Evolutionary conservation across 345 rosid species (phyloP), one percentile per base, ranked within the genome.

Genomic region (Kernera saxatilis): DNA sequence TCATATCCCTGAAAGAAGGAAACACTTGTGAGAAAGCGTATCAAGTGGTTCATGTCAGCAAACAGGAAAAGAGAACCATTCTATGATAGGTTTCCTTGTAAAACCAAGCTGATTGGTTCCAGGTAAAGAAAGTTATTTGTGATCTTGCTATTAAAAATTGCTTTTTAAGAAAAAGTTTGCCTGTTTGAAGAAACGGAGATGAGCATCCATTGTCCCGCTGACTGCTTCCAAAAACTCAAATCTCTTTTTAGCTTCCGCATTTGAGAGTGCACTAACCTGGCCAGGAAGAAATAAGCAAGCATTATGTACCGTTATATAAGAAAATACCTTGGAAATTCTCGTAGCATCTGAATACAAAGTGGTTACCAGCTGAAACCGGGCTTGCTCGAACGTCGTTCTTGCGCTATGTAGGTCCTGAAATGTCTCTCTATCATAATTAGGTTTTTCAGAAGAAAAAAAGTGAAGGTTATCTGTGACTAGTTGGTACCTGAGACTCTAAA

Each of bases 141-240:
- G 17, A 14, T 27, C 26, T 48, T 50, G 68, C 68, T 67, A 35
- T 8, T 69, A n/a, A 23, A 33, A 55, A 32, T 17, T 69, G 15
- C 22, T 64, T 44, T 19, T n/a, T 1, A 18, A 15, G 40, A 43
- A 58, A 50, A 30, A 37, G 8, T 67, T 74, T 75, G 81, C 95
- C 91, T 89, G 87, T 76, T 84, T 87, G 72, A 85, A 89, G 83
- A 85, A 89, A 49, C 62, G 82, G 45, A 86, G 87, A 71, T 89
- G 96, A 72, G 90, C 92, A 76, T 85, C 86, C 88, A 89, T 82
- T 27, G 79, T 83, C 53, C 90, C 87, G 61, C 96, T 70, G 41
- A 89, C 90, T 71, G 87, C 83, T 74, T 89, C 90, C 78, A 89
- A 74, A 74, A 89, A 82, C 67, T 82, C 96, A 72, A 68, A 87